Evolutionary conservation across 495 filamentous ascomycete species (phyloP), one percentile per base, ranked within the genome.

Genomic region (Terfezia boudieri): DNA sequence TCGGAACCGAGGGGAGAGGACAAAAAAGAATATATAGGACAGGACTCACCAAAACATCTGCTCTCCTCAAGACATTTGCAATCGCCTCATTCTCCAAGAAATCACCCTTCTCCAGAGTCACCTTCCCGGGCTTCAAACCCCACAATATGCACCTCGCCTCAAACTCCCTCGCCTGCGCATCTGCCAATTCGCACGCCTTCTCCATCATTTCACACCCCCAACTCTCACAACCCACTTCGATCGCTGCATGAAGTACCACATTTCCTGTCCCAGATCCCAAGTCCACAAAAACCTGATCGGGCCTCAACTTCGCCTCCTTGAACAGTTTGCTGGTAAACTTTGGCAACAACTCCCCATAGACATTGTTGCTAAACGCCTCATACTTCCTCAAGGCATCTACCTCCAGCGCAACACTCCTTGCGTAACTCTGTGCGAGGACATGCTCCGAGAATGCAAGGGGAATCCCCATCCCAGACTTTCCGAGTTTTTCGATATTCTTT

Each of bases 151-250:
- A 88, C 46, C 90, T 79, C 4, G 83, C 78, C 52, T 71, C 71
- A 64, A 98, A 94, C 62, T 98, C 90, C 51, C 80, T 74, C 60
- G 86, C 75, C 66, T 98, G 90, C 36, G 81, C 76, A 38, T 89
- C 80, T 9, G 87, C 88, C 35, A 98, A 73, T 56, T 82, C 80
- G 67, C 78, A 86, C 5, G 84, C 82, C 51, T 87, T 86, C 57
- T 80, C 74, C 84, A 93, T 89, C 74, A 88, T 83, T 68, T 98
- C 90, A 64, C 89, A 94, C 23, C 90, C 90, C 80, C 86, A 95
- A 67, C 83, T 88, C 66, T 94, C 84, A 65, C 84, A 93, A 12
- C 90, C 90, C 51, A 88, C 78, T 65, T 98, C 84, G 8, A 98
- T 75, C 9, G 90, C 90, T 5, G 90, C 90, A 65, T 98, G 90